Conservation (phyloP, 345 rosid genomes). For the Conringia planisiliqua region DNA sequence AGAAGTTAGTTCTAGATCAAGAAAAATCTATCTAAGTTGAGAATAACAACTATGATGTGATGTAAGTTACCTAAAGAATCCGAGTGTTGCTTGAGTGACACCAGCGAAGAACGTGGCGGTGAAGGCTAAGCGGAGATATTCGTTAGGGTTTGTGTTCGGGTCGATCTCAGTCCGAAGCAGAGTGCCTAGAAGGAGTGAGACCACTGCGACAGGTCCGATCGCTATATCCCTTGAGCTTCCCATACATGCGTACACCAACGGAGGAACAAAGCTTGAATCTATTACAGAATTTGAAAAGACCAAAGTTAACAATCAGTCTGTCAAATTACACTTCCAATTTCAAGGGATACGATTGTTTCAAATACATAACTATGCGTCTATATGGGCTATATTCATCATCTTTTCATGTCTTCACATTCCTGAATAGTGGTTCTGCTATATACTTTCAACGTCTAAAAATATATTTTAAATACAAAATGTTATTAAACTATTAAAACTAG, state of each 20-base stretch:
- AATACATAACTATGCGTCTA: not conserved
- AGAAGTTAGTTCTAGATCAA: not conserved
- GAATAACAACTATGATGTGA: not conserved
- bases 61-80: conserved; percentile 56
- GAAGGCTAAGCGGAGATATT: conserved; percentile 67
- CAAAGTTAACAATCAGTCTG: not conserved
- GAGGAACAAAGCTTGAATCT: conserved; percentile 94
- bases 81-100: conserved; percentile 68
- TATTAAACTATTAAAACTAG: not conserved
- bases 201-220: conserved; percentile 95
- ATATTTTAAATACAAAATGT: not conserved
- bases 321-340: not conserved
- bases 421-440: not conserved
- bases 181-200: conserved; percentile 80
- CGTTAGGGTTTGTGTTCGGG: conserved; percentile 41
- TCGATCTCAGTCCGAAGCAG: conserved; percentile 69
- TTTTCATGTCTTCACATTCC: not conserved
- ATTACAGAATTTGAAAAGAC: not conserved
- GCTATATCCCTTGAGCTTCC: conserved; percentile 96
- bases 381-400: not conserved
- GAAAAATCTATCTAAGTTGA: not conserved
- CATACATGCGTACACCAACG: conserved; percentile 84
- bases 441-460: too few relatives aligned
- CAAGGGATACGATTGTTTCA: not conserved
- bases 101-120: conserved; percentile 95